Base-by-base conservation (phyloP, 768 basidiomycete species). In the Suillus brevipes region DNA sequence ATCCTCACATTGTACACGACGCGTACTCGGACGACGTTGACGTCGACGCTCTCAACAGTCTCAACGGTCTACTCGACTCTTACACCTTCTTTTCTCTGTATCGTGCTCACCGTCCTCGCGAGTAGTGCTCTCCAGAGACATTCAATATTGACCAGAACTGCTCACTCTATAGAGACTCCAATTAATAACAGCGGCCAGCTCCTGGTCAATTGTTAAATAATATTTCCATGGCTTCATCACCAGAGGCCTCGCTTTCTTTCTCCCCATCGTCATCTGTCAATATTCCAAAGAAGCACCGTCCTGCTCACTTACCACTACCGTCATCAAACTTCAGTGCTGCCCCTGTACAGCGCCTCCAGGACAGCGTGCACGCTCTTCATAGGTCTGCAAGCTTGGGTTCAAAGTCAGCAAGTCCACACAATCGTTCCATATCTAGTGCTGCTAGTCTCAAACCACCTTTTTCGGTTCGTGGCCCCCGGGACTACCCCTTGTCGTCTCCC, bases 401-500 rank as follows among this genome's bases (percentile, higher is more conserved):
- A 38, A 66, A 52, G 28, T 49, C 66, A 20, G 38, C 55, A 25
- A 56, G 45, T 38, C 52, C 37, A 34, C 65, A 64, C 62, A 60
- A 20, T 64, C 67, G 56, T 55, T 67, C 68, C 14, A 47, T 60
- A 38, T 52, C 64, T 40, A 57, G 55, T 37, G 64, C 61, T 40
- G 42, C 25, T 65, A 36, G 64, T 67, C 20, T 70, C 66, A 71
- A 69, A 64, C 64, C 64, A 67, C 64, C 66, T 53, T 43, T 68
- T 20, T 53, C 23, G 52, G 36, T 59, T 58, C 65, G 66, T 53
- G 60, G 61, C 13, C 38, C 67, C 14, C 68, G 69, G 58, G 68
- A 71, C 42, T 63, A 66, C 34, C 72, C 74, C 9, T 64, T 72
- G 64, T 71, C 72, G 9, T 72, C 78, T 20, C 70, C 75, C 1